These are phyloP conservation scores for Chlorella vulgaris DNA, from an alignment of 139 green algal species.

Conservation along the genomic window DNA sequence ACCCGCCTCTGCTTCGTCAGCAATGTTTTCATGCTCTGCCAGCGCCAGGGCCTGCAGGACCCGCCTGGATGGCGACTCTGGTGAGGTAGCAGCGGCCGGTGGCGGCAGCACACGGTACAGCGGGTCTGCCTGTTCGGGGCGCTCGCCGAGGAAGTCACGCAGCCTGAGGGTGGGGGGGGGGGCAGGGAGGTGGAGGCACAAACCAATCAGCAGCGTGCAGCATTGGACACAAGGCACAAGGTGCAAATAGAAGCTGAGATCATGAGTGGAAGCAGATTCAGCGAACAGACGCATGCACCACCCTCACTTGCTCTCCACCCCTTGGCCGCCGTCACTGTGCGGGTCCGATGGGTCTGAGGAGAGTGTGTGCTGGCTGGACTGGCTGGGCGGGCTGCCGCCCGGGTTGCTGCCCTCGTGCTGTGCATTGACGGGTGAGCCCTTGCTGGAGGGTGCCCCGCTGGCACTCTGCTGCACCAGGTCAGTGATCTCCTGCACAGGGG, in stretches of 20 bases:
- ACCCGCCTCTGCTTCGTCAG: background rate
- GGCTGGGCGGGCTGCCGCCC: no score
- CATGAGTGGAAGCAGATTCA: no score
- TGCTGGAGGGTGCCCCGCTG: conserved; percentile 1
- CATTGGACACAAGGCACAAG: no score
- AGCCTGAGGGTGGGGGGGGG: conserved; percentile 2
- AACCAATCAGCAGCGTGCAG: no score
- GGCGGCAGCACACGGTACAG: conserved; percentile 11
- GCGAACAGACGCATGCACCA: background rate
- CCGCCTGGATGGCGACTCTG: background rate
- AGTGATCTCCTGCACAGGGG: conserved; percentile 6
- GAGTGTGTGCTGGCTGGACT: no score
- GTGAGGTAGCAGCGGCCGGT: background rate
- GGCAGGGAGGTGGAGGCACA: background rate
- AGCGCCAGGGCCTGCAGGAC: conserved; percentile 4
- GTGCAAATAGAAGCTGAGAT: no score
- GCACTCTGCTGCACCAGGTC: conserved; percentile 27
- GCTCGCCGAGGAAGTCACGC: conserved; percentile 8
- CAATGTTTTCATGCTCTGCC: background rate
- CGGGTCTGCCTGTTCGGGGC: conserved; percentile 16
- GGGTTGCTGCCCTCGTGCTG: no score
- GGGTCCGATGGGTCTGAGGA: no score
- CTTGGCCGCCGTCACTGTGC: no score
- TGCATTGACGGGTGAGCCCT: background rate
- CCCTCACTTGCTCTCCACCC: background rate